Evolutionary conservation across 768 basidiomycete species (phyloP).

Genomic region (Cubamyces sp.): DNA sequence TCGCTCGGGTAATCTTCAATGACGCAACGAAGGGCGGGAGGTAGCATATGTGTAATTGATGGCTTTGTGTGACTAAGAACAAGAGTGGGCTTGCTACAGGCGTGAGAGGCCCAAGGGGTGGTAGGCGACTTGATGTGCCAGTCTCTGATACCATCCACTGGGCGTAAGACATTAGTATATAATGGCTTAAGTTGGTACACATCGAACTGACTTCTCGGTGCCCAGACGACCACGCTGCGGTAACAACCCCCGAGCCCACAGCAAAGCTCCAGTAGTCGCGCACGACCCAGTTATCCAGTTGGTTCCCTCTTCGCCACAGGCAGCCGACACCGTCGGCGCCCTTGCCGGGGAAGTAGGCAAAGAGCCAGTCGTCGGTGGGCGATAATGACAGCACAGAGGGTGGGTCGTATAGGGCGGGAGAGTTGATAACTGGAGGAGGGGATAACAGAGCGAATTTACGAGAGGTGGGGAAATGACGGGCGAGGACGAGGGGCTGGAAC

Average conservation of each 20-base stretch:
- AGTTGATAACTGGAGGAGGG: slow-evolving; percentile 51
- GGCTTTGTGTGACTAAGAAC: slow-evolving; percentile 66
- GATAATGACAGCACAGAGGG: slow-evolving; percentile 65
- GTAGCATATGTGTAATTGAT: slow-evolving; percentile 58
- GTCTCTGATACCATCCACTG: slow-evolving; percentile 58
- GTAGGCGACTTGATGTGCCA: slow-evolving; percentile 57
- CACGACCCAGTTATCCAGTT: slow-evolving; percentile 65
- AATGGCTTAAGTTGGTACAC: too few relatives aligned
- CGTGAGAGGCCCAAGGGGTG: slow-evolving; percentile 58
- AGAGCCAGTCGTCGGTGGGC: slow-evolving; percentile 64
- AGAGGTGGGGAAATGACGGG: slow-evolving; percentile 70
- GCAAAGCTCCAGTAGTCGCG: slow-evolving; percentile 59
- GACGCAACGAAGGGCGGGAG: slow-evolving; percentile 48
- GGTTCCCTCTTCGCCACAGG: slow-evolving; percentile 62
- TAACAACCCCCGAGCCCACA: slow-evolving; percentile 58
- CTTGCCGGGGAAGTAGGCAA: slow-evolving; percentile 72
- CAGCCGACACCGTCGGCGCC: slow-evolving; percentile 63
- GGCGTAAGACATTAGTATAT: neutral
- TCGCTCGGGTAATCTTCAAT: slow-evolving; percentile 52
- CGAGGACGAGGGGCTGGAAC: slow-evolving; percentile 59
- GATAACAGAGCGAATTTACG: slow-evolving; percentile 64
- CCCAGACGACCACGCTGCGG: slow-evolving; percentile 62
- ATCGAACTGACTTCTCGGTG: slow-evolving; percentile 57
- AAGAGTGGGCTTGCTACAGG: slow-evolving; percentile 59
- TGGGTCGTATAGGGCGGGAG: slow-evolving; percentile 57